Base-by-base conservation (phyloP, 768 basidiomycete species). In the Crucibulum laeve region DNA sequence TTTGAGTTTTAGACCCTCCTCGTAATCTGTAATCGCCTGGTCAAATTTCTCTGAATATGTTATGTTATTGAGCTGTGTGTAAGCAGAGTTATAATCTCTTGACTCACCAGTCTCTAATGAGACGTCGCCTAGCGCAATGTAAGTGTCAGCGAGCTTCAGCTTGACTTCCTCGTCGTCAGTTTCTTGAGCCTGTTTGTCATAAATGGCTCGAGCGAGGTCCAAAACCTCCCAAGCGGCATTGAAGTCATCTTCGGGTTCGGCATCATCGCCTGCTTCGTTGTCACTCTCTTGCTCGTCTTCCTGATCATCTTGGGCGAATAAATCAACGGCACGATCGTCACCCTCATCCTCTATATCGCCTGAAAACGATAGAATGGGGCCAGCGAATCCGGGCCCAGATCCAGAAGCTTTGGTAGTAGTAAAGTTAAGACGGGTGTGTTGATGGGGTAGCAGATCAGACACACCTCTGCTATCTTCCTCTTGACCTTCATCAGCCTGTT, bases 181-280 rank as follows among this genome's bases (percentile, higher is more conserved):
- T 4, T 73, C 67, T 8, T 62, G 56, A 15, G 69, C 69, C 48
- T 76, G 74, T 61, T 85, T 87, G 50, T 83, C 80, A 55, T 90
- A 93, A 46, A 95, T 84, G 8, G 84, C 80, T 30, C 94, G 76
- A 17, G 95, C 94, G 44, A 95, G 80, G 53, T 99, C 96, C n/a
- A 99, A 73, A 2, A 95, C 85, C 58, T 96, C 90, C 93, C 95
- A 99, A 10, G 96, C 92, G 19, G 91, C 91, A 52, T 95, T 96
- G 62, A 96, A 96, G 56, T 98, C 96, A 53, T 99, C 96, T 55
- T 96, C 95, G 0, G 90, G 91, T 54, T 89, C 91, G 3, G 60
- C 87, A 10, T 83, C 87, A 3, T 80, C 86, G 2, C 68, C 87
- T 1, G 65, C 77, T 10, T 73, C 76, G 5, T 74, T 76, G 0